These are phyloP conservation scores for Zasmidium angulare DNA, from an alignment of 2,329 filamentous ascomycete genomes.

Conservation along the genomic window DNA sequence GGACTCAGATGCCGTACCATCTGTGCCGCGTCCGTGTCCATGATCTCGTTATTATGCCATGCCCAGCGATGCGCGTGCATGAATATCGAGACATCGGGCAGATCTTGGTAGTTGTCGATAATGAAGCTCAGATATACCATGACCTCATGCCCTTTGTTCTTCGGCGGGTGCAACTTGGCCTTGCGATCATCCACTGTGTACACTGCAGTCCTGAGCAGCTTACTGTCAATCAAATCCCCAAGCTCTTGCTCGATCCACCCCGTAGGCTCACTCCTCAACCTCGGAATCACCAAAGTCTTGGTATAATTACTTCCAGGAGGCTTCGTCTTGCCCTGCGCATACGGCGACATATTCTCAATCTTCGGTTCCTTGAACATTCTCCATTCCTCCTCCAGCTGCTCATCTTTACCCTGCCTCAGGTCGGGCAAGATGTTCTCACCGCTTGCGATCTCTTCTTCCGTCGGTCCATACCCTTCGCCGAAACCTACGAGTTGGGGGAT, in stretches of 20 bases:
- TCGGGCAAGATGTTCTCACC: slow-evolving; percentile 27
- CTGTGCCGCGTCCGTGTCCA: slow-evolving; percentile 44
- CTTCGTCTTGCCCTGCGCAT: slow-evolving; percentile 39
- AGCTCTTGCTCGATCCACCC: slow-evolving; percentile 56
- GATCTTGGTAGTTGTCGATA: slow-evolving; percentile 60
- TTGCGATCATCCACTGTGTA: slow-evolving; percentile 54
- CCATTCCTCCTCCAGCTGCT: background rate
- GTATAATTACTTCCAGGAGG: slow-evolving; percentile 53
- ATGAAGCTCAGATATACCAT: slow-evolving; percentile 63
- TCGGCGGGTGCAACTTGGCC: slow-evolving; percentile 50
- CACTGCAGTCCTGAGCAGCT: slow-evolving; percentile 43
- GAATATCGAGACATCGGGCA: slow-evolving; percentile 61
- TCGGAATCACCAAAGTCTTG: slow-evolving; percentile 55
- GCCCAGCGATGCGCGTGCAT: slow-evolving; percentile 60
- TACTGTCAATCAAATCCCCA: slow-evolving; percentile 39
- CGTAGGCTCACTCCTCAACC: slow-evolving; percentile 52
- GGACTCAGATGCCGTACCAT: slow-evolving; percentile 49
- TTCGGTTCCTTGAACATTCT: slow-evolving; percentile 28
- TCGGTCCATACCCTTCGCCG: slow-evolving; percentile 35
- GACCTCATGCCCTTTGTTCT: slow-evolving; percentile 63
- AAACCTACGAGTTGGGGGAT: slow-evolving; percentile 43
- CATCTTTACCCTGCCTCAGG: slow-evolving; percentile 4
- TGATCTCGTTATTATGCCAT: slow-evolving; percentile 59
- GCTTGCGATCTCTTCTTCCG: slow-evolving; percentile 25
- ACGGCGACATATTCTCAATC: slow-evolving; percentile 27